Percentiles rank a stretch among this genome's conserved stretches.
These are phyloP conservation scores for Saturnispora kantuleensis DNA, from an alignment of 805 yeast genomes.

Conservation along the genomic window DNA sequence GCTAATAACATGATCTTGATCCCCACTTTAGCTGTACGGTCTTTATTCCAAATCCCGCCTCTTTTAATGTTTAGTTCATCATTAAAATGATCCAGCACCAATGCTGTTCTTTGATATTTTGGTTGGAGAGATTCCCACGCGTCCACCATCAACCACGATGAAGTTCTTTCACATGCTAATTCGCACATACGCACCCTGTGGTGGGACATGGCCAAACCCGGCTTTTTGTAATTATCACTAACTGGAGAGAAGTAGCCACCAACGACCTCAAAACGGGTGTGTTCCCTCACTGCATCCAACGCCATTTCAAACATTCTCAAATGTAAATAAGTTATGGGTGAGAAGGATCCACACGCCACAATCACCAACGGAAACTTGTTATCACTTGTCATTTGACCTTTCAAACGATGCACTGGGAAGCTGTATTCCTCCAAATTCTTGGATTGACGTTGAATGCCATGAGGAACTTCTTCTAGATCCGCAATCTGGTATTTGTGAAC, in stretches of 20 bases:
- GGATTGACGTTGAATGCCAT: constrained; percentile 86
- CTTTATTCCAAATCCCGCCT: constrained; percentile 60
- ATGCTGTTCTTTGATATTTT: constrained; percentile 84
- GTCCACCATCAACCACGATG: constrained; percentile 97
- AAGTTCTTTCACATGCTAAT: constrained; percentile 92
- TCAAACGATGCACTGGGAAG: constrained; percentile 84
- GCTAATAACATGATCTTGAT: constrained; percentile 94
- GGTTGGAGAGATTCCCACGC: constrained; percentile 97
- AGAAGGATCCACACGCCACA: constrained; percentile 96
- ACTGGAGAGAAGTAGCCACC: constrained; percentile 98
- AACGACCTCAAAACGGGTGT: constrained; percentile 86
- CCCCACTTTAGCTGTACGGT: constrained; percentile 49
- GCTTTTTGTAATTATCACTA: constrained; percentile 82
- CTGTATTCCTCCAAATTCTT: constrained; percentile 53
- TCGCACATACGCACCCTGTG: constrained; percentile 98
- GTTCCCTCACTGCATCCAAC: constrained; percentile 81
- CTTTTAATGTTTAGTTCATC: constrained; percentile 86
- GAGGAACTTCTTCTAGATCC: constrained; percentile 94
- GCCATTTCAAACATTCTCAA: constrained; percentile 99
- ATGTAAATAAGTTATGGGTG: constrained; percentile 92
- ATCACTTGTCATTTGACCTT: constrained; percentile 57
- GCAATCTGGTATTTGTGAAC: constrained; percentile 63
- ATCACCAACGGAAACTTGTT: constrained; percentile 82
- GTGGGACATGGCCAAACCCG: constrained; percentile 79
- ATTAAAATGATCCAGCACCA: constrained; percentile 92